Evolutionary conservation across 2,329 filamentous ascomycete genomes (phyloP), one percentile per base, ranked within the genome.

Genomic region (Shiraia bambusicola): DNA sequence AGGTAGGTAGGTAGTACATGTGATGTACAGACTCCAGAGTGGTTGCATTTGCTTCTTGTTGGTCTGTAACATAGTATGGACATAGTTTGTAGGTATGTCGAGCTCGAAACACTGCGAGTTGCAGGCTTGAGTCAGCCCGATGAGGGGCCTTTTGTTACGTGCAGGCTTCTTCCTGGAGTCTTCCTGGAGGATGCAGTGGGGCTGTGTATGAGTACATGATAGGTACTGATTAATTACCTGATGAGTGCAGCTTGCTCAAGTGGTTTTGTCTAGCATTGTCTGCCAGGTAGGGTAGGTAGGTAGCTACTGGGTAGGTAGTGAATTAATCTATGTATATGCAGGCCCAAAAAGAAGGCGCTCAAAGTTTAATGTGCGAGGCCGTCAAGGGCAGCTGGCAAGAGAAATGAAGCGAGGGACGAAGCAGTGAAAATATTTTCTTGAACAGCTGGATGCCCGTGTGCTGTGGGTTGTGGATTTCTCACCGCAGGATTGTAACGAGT

Each of bases 281-380:
- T 57, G 58, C 56, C 28, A 39, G 45, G 30, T 37, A 49, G 42
- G 39, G 43, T 28, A 25, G 30, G 31, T n/a, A 34, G 37, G 37
- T 48, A 49, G 38, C 25, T 33, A 49, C 49, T 47, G 47, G 49
- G 40, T 52, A 47, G 28, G 48, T 37, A n/a, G n/a, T n/a, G n/a
- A n/a, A n/a, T 27, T 49, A 31, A 47, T 35, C 57, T 56, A 61
- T n/a, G 59, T 58, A 54, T 54, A 56, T 45, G 58, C 56, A 51
- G 47, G 53, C 56, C 52, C 51, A 48, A 58, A n/a, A 49, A 46
- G 45, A 48, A 46, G 49, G 44, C 44, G 36, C 34, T 25, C 28
- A 24, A 15, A 27, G 42, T 34, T 25, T 17, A 14, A 38, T 34
- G 39, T 28, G 37, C 16, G n/a, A 22, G 24, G 34, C 22, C 28